phyloP scores from a whole-genome alignment of 2,329 filamentous ascomycete species.

The Epichloe baconii region DNA sequence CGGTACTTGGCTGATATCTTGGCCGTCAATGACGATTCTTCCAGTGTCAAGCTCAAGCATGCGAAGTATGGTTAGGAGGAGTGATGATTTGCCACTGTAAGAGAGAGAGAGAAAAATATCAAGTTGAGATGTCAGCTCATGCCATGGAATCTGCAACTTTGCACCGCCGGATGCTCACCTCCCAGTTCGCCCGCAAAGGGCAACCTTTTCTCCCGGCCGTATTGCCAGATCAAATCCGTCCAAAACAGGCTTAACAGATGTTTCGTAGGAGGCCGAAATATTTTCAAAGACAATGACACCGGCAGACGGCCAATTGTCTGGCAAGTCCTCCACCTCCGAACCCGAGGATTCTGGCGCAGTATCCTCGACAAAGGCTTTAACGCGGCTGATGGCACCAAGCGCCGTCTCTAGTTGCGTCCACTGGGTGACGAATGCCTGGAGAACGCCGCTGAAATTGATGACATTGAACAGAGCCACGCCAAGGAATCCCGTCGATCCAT shows the following conservation, averaged over 20 bases:
- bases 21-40: slow-evolving; percentile 29
- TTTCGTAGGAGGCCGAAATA: slow-evolving; percentile 18
- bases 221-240: slow-evolving; percentile 18
- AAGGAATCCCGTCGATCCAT: slow-evolving; percentile 15
- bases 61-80: slow-evolving; percentile 32
- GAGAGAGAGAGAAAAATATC: not conserved
- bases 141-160: not conserved
- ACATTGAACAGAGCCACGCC: slow-evolving; percentile 16
- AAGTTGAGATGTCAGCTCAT: not conserved
- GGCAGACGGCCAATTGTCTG: slow-evolving; percentile 13
- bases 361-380: slow-evolving; percentile 14
- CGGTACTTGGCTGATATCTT: slow-evolving; percentile 19
- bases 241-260: slow-evolving; percentile 12
- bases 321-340: slow-evolving; percentile 8
- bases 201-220: slow-evolving; percentile 22
- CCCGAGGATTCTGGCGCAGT: slow-evolving; percentile 12
- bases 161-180: slow-evolving; percentile 10
- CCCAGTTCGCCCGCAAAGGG: slow-evolving; percentile 31
- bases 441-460: slow-evolving; percentile 16
- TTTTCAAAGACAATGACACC: slow-evolving; percentile 14
- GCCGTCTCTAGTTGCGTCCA: slow-evolving; percentile 19
- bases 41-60: slow-evolving; percentile 30
- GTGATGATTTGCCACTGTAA: slow-evolving; percentile 19
- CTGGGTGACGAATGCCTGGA: slow-evolving; percentile 20
- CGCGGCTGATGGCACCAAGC: slow-evolving; percentile 14